Evolutionary conservation across 2,329 filamentous ascomycete genomes (phyloP), one percentile per base, ranked within the genome.

Genomic region (Neonectria punicea): DNA sequence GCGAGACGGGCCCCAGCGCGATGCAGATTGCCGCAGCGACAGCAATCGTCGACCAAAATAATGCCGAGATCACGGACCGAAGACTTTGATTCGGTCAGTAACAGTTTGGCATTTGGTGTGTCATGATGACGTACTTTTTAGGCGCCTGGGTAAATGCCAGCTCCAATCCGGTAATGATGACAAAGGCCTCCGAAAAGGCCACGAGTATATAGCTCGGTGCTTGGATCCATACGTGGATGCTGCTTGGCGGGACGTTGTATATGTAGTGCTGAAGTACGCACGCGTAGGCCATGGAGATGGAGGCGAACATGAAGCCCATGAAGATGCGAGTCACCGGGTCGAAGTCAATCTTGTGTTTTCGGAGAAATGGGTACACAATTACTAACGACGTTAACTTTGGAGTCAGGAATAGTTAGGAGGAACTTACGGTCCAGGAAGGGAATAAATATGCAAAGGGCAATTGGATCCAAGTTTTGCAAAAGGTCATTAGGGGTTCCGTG

Each of bases 401-500:
- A 25, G 44, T 11, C 10, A 2, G 1, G 3, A 51, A 44, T 36
- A 14, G 2, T n/a, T 13, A 11, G 43, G n/a, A 28, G 16, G 13
- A 20, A 70, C 70, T 58, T n/a, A 66, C 63, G 49, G 39, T 76
- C 74, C 7, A 74, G 65, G 20, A 77, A 62, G 0, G 75, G 75
- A 22, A 76, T 76, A 25, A 75, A 70, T 4, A 75, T 67, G 49
- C 70, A 67, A 20, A 77, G 53, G 1, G 71, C 68, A 16, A 77
- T 72, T 0, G 75, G 73, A 25, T 77, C 72, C 11, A 77, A 41
- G 30, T 75, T 76, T 20, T 73, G 68, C 6, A 76, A 58, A 16
- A 77, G 66, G 49, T 77, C 75, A 53, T 76, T 77, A 0, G 75
- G 75, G 0, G 70, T 71, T 5, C 63, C 63, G 11, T 68, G 66